phyloP scores from a whole-genome alignment of 176 grass and related monocot species.

The Eleusine indica region DNA sequence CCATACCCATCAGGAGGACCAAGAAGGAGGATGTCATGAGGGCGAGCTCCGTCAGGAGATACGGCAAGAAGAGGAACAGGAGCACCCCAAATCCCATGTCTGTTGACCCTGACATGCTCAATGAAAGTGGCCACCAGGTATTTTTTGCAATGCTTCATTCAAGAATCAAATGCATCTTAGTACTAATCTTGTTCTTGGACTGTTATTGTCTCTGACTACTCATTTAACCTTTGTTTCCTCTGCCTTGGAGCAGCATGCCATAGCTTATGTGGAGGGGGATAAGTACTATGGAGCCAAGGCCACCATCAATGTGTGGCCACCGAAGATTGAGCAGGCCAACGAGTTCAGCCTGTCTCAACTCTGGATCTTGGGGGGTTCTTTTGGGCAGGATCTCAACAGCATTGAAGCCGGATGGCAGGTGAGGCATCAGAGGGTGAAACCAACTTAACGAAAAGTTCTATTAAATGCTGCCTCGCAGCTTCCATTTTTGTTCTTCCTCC shows the following conservation, averaged over 20 bases:
- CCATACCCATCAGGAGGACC: constrained; percentile 67
- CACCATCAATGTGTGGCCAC: constrained; percentile 90
- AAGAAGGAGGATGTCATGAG: constrained; percentile 66
- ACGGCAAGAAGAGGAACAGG: constrained; percentile 64
- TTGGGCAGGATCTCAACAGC: constrained; percentile 88
- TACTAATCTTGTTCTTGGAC: not conserved
- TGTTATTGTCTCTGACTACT: not conserved
- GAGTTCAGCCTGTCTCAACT: constrained; percentile 93
- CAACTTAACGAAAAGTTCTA: constrained; percentile 43
- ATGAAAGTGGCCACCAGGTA: constrained; percentile 87
- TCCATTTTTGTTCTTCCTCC: constrained; percentile 48
- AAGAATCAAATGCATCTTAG: not conserved
- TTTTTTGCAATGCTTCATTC: not conserved
- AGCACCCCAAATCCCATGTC: constrained; percentile 57
- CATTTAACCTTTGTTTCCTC: constrained; percentile 16
- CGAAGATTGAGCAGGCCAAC: constrained; percentile 75
- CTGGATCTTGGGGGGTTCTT: constrained; percentile 86
- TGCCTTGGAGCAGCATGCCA: constrained; percentile 64
- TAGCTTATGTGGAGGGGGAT: constrained; percentile 82
- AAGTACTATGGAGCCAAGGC: constrained; percentile 88
- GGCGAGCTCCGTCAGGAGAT: constrained; percentile 65
- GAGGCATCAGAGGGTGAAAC: constrained; percentile 27
- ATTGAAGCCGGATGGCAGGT: constrained; percentile 98
- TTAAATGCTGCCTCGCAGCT: constrained; percentile 51
- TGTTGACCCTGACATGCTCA: constrained; percentile 66